phyloP scores from a whole-genome alignment of 2,329 filamentous ascomycete genomes.

The Calonectria hongkongensis region DNA sequence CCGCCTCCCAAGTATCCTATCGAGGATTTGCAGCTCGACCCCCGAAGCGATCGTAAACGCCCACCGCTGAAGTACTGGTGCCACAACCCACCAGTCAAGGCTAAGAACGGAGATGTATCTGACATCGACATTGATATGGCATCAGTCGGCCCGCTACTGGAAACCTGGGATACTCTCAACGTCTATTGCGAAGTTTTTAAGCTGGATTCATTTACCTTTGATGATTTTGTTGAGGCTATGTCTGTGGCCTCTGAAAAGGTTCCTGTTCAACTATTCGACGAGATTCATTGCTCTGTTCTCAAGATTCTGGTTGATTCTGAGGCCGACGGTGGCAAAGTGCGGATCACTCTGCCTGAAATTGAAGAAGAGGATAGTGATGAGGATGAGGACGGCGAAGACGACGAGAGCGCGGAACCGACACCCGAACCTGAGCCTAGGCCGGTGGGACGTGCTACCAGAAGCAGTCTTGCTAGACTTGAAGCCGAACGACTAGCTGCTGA shows the following conservation, averaged over 20 bases:
- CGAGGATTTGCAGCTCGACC: conserved; percentile 90
- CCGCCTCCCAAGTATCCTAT: conserved; percentile 95
- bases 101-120: conserved; percentile 59
- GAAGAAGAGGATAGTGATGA: conserved; percentile 83
- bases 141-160: conserved; percentile 88
- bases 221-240: conserved; percentile 95
- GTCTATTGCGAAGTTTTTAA: conserved; percentile 98
- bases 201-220: conserved; percentile 97
- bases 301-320: conserved; percentile 89
- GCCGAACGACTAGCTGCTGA: conserved; percentile 80
- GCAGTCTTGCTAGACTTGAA: conserved; percentile 89
- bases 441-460: conserved; percentile 84
- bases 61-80: conserved; percentile 88
- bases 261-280: conserved; percentile 89
- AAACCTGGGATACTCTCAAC: conserved; percentile 97
- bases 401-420: conserved; percentile 71
- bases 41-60: conserved; percentile 78
- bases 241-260: conserved; percentile 82
- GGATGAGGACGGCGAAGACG: conserved; percentile 76
- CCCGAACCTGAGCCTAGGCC: conserved; percentile 84
- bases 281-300: conserved; percentile 92
- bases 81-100: conserved; percentile 74
- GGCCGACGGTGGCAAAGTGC: conserved; percentile 84
- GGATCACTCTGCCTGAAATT: conserved; percentile 85
- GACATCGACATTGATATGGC: conserved; percentile 81